Conservation (phyloP, 2,329 filamentous ascomycete species). For the Cladosporium sp. region DNA sequence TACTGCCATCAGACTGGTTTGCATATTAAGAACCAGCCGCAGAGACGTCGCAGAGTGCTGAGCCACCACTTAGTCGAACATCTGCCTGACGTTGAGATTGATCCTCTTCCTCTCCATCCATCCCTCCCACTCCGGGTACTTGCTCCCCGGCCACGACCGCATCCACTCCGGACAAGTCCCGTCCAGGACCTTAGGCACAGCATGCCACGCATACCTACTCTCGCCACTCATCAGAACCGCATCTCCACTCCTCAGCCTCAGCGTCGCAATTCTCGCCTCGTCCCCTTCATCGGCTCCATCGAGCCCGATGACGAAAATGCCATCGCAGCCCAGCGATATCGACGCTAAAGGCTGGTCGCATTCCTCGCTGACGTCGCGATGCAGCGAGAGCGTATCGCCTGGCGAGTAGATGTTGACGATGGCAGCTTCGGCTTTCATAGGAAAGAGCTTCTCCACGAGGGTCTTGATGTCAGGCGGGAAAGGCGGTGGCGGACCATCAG, state of each 20-base stretch:
- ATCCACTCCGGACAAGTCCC: conserved; percentile 75
- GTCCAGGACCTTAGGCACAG: conserved; percentile 79
- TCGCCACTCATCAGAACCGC: conserved; percentile 82
- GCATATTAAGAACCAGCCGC: background rate
- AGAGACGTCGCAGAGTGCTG: background rate
- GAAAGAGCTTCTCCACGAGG: conserved; percentile 68
- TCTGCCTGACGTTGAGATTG: conserved; percentile 90
- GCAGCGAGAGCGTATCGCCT: conserved; percentile 85
- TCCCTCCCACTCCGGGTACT: conserved; percentile 67
- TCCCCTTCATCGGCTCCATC: conserved; percentile 39
- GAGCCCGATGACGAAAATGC: conserved; percentile 77
- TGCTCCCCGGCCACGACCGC: conserved; percentile 63
- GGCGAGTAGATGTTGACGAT: conserved; percentile 93
- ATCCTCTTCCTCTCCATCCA: conserved; percentile 88
- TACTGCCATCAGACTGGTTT: no score
- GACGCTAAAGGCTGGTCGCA: conserved; percentile 75
- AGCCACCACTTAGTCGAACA: conserved; percentile 45
- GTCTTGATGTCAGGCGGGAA: conserved; percentile 71
- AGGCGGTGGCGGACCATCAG: conserved; percentile 58
- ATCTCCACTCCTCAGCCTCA: conserved; percentile 78
- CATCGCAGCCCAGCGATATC: conserved; percentile 85
- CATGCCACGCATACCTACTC: conserved; percentile 90
- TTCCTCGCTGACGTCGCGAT: conserved; percentile 88
- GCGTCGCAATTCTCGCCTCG: conserved; percentile 41
- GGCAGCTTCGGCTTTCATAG: conserved; percentile 78